A percentile compares a stretch with the other conserved stretches of the same genome.
phyloP scores from a whole-genome alignment of 2,329 filamentous ascomycete species.

The Lithohypha guttulata region DNA sequence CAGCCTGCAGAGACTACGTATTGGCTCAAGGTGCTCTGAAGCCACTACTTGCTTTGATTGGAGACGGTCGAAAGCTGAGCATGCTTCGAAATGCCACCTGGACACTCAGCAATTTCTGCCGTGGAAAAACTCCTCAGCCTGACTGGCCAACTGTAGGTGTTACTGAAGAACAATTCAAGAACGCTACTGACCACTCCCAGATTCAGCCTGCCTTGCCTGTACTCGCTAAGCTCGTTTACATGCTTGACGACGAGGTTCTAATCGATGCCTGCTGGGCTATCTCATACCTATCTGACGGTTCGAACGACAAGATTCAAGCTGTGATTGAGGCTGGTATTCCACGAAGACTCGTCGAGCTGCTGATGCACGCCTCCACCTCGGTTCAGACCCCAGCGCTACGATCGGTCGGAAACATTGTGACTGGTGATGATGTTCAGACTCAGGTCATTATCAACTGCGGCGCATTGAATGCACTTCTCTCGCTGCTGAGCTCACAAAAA shows the following conservation, averaged over 20 bases:
- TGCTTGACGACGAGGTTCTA: conserved; percentile 91
- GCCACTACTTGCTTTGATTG: conserved; percentile 77
- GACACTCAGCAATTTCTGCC: conserved; percentile 99
- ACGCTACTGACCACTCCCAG: conserved; percentile 38
- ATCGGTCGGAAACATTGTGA: conserved; percentile 97
- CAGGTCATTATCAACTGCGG: conserved; percentile 99
- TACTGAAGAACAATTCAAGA: conserved; percentile 4
- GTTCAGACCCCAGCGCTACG: conserved; percentile 95
- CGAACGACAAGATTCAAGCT: conserved; percentile 98
- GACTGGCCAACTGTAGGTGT: conserved; percentile 85
- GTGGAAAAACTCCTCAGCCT: conserved; percentile 96
- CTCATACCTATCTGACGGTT: conserved; percentile 93
- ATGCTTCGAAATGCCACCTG: conserved; percentile 98
- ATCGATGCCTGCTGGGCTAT: conserved; percentile 99
- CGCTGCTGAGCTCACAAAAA: conserved; percentile 90
- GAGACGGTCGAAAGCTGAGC: conserved; percentile 96
- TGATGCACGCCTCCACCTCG: conserved; percentile 96
- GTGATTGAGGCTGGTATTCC: conserved; percentile 98
- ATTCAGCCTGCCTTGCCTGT: conserved; percentile 92
- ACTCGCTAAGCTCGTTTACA: conserved; percentile 94
- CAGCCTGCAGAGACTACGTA: conserved; percentile 93
- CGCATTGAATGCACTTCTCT: conserved; percentile 80
- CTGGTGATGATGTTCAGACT: conserved; percentile 95
- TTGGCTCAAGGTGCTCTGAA: conserved; percentile 82
- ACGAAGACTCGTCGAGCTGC: conserved; percentile 85